Conservation (phyloP, 2,329 filamentous ascomycete species). For the Parafenestella ontariensis region DNA sequence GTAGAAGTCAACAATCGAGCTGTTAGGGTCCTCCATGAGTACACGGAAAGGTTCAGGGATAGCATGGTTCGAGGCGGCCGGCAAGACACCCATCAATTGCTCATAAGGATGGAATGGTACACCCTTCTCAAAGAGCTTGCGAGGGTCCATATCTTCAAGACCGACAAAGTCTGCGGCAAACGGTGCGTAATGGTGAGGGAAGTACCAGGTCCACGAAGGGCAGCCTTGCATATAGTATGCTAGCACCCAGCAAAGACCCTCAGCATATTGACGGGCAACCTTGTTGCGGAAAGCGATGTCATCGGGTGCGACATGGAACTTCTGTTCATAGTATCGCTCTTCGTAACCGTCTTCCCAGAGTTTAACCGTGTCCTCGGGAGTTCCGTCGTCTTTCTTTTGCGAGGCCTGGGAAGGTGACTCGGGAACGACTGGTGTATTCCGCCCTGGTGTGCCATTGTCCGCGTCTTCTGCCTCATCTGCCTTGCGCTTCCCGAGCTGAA, state of each 20-base stretch:
- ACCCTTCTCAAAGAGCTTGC: constrained; percentile 81
- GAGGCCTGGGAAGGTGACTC: constrained; percentile 55
- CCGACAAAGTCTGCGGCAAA: constrained; percentile 95
- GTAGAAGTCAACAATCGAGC: constrained; percentile 96
- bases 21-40: constrained; percentile 87
- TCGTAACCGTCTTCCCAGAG: constrained; percentile 96
- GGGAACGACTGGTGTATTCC: constrained; percentile 61
- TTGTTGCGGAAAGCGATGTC: constrained; percentile 87
- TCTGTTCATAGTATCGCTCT: constrained; percentile 96
- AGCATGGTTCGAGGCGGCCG: constrained; percentile 89
- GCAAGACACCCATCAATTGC: constrained; percentile 97
- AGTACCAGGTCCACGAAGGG: constrained; percentile 99
- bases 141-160: constrained; percentile 72
- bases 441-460: constrained; percentile 65
- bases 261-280: constrained; percentile 89
- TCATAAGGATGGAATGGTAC: constrained; percentile 90
- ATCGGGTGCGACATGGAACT: constrained; percentile 83
- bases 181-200: constrained; percentile 97
- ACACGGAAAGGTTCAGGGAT: constrained; percentile 87
- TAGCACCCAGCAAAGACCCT: constrained; percentile 94
- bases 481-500: constrained; percentile 77
- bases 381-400: constrained; percentile 59
- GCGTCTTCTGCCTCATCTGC: constrained; percentile 71
- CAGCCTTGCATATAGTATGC: constrained; percentile 98
- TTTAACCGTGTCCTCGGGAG: constrained; percentile 79